Evolutionary conservation across 495 filamentous ascomycete genomes (phyloP).

Genomic region (Aspergillus hancockii): DNA sequence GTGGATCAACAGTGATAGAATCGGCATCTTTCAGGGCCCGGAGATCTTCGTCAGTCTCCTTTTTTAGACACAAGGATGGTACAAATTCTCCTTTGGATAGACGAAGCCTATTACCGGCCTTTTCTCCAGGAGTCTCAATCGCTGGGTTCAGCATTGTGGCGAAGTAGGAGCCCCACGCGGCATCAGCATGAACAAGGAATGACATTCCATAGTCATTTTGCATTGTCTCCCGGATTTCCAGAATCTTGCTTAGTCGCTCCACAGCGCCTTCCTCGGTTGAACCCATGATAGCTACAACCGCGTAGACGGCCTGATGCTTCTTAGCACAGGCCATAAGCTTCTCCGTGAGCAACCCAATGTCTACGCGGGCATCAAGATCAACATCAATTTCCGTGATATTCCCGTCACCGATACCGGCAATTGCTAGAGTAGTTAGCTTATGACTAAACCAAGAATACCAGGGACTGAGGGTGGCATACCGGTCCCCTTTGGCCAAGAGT

Average conservation of each 20-base stretch:
- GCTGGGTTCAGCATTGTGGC: constrained; percentile 45
- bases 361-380: constrained; percentile 38
- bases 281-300: constrained; percentile 30
- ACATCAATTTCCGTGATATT: constrained; percentile 39
- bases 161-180: constrained; percentile 55
- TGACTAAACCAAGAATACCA: too few relatives aligned
- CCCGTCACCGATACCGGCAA: constrained; percentile 45
- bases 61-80: constrained; percentile 17
- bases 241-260: constrained; percentile 37
- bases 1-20: constrained; percentile 50
- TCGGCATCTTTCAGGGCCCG: constrained; percentile 34
- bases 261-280: constrained; percentile 42
- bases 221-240: constrained; percentile 39
- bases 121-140: too few relatives aligned
- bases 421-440: constrained; percentile 28
- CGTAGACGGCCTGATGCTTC: constrained; percentile 35
- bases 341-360: constrained; percentile 30
- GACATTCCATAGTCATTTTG: constrained; percentile 41
- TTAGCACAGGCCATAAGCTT: constrained; percentile 29
- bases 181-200: constrained; percentile 45
- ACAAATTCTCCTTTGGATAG: constrained; percentile 7
- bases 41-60: constrained; percentile 34
- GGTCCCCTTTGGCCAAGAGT: constrained; percentile 50
- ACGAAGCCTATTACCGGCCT: too few relatives aligned
- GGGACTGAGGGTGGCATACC: constrained; percentile 31